Base-by-base conservation (phyloP, 768 basidiomycete species). In the Suillus cothurnatus region DNA sequence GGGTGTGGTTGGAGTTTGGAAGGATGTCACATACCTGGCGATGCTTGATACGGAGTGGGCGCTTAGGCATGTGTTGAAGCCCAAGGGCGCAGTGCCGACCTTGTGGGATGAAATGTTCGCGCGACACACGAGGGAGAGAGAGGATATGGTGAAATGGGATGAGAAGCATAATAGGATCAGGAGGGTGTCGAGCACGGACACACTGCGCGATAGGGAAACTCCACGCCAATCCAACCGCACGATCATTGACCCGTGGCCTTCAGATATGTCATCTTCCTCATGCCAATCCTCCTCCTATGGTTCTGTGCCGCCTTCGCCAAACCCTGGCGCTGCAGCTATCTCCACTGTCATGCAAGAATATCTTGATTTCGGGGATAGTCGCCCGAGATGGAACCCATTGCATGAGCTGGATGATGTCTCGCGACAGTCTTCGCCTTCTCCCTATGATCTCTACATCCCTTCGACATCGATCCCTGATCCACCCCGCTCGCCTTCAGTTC, bases 21-120 rank as follows among this genome's bases (percentile, higher is more conserved):
- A 82, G 67, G 87, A 89, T 65, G 83, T 85, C 31, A 87, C 85
- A 1, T 85, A 85, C 68, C 74, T 89, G 39, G 87, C 82, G 8
- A 80, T 90, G 68, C 73, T 90, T 61, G 88, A 84, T 55, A 88
- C 85, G 0, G 88, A 90, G 53, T 89, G 87, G 87, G 62, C 76
- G 31, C 67, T 85, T 43, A 79, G 74, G 23, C 61, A 66, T 15
- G 72, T 69, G 26, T 52, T 31, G 5, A 26, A 50, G 2, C 61
- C 45, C 26, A 32, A 9, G 21, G 2, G 11, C 7, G 76, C 81
- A 0, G 79, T 81, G 0, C 70, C 73, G 47, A 80, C 82, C 1
- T 71, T 85, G 4, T 90, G 89, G 89, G 88, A 89, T 61, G 88
- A 88, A 69, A 77, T 90, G 61, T 79, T 90, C 52, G 64, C 73